Percentiles rank a stretch among this genome's conserved stretches.
These are phyloP conservation scores for Coemansia sp. DNA, from an alignment of 192 early-diverging fungal species.

Conservation along the genomic window DNA sequence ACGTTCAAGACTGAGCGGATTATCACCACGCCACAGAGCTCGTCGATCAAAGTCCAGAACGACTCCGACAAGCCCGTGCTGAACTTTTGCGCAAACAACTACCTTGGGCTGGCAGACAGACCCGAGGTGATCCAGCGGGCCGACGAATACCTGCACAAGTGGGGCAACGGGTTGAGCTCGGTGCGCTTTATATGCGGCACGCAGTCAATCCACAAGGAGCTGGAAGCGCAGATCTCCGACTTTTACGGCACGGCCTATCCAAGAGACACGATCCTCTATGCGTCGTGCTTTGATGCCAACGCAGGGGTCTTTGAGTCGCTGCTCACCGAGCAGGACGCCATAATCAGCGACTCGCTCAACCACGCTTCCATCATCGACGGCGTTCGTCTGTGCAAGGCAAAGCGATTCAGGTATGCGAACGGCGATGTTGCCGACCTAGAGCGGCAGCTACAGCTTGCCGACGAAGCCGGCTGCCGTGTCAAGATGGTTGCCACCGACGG, in stretches of 20 bases:
- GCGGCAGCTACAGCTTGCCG: constrained; percentile 55
- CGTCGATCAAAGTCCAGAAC: constrained; percentile 55
- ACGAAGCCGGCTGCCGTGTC: constrained; percentile 52
- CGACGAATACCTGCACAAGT: constrained; percentile 56
- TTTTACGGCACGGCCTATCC: constrained; percentile 56
- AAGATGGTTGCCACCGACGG: constrained; percentile 76
- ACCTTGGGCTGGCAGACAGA: constrained; percentile 65
- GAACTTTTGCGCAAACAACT: constrained; percentile 77
- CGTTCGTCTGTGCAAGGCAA: constrained; percentile 66
- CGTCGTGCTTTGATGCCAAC: constrained; percentile 73
- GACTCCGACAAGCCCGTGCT: constrained; percentile 43
- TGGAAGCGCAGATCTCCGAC: constrained; percentile 58
- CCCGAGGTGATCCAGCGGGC: constrained; percentile 59
- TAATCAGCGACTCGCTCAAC: constrained; percentile 61
- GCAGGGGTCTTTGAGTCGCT: constrained; percentile 69
- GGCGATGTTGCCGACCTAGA: constrained; percentile 72
- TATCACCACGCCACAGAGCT: constrained; percentile 61
- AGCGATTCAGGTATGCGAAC: constrained; percentile 67
- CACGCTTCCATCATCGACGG: constrained; percentile 73
- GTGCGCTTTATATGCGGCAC: constrained; percentile 76
- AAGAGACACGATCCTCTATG: constrained; percentile 66
- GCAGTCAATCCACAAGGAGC: constrained; percentile 68
- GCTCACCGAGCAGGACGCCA: constrained; percentile 59
- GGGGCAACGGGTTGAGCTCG: constrained; percentile 66
- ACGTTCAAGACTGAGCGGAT: constrained; percentile 71